Percentiles rank a stretch among this genome's conserved stretches.
Evolutionary conservation across 331 rosid species (phyloP).

Genomic region (Phaseolus coccineus): DNA sequence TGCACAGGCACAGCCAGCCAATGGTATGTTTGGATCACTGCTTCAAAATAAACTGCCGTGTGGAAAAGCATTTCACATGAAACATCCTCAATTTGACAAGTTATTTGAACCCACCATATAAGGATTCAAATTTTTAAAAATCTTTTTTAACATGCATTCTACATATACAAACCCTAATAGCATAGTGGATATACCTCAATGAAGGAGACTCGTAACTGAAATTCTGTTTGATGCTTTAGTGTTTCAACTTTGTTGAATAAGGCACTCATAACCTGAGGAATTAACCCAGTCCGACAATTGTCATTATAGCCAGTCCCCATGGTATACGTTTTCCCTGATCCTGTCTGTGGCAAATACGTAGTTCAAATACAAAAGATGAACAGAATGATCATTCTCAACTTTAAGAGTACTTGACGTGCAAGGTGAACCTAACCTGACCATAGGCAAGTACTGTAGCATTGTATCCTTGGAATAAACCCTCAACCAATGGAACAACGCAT

Average conservation of each 20-base stretch:
- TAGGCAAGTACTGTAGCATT: slow-evolving; percentile 91
- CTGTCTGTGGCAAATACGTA: slow-evolving; percentile 65
- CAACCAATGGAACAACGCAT: slow-evolving; percentile 79
- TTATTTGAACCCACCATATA: not conserved
- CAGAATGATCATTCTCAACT: slow-evolving; percentile 32
- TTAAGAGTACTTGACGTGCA: slow-evolving; percentile 12
- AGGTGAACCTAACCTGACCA: slow-evolving; percentile 73
- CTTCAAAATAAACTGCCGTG: slow-evolving; percentile 28
- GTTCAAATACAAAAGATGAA: slow-evolving; percentile 42
- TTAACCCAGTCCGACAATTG: slow-evolving; percentile 60
- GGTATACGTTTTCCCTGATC: slow-evolving; percentile 89
- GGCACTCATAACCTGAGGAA: slow-evolving; percentile 76
- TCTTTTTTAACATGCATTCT: slow-evolving; percentile 11
- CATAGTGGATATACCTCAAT: slow-evolving; percentile 64
- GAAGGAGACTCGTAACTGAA: slow-evolving; percentile 84
- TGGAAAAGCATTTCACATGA: slow-evolving; percentile 13
- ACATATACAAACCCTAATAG: slow-evolving; percentile 10
- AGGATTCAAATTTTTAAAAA: slow-evolving; percentile 5
- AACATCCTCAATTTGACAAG: slow-evolving; percentile 32
- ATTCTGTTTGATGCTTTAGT: slow-evolving; percentile 72
- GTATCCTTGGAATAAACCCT: slow-evolving; percentile 84
- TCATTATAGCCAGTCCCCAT: slow-evolving; percentile 86
- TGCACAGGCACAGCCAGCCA: slow-evolving; percentile 30
- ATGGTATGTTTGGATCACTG: slow-evolving; percentile 29
- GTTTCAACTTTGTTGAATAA: slow-evolving; percentile 74